These are phyloP conservation scores for sunflower (Helianthus annuus) DNA, from an alignment of 129 eudicot genomes.

Conservation along the genomic window HanXRQr2.0-SUNRISE NC_035440.2:44563755-44564254, in stretches of 20 bases:
- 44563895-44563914: slow-evolving; percentile 42
- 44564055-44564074: slow-evolving; percentile 46
- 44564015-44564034: slow-evolving; percentile 27
- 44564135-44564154: slow-evolving; percentile 26
- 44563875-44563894: slow-evolving; percentile 35
- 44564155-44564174: slow-evolving; percentile 6
- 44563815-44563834: slow-evolving; percentile 30
- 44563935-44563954: slow-evolving; percentile 28
- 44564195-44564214: background rate
- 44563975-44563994: background rate
- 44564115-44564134: background rate
- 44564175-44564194: background rate
- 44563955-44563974: slow-evolving; percentile 30
- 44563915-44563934: slow-evolving; percentile 47
- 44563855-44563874: slow-evolving; percentile 2
- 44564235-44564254: background rate
- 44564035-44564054: slow-evolving; percentile 42
- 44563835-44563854: slow-evolving; percentile 60
- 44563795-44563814: slow-evolving; percentile 47
- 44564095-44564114: slow-evolving; percentile 18
- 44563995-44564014: slow-evolving; percentile 47
- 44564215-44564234: background rate
- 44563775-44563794: slow-evolving; percentile 58
- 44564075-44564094: slow-evolving; percentile 37
- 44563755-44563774: slow-evolving; percentile 28